phyloP scores from a whole-genome alignment of 495 filamentous ascomycete genomes.

The Aspergillus sclerotiicarbonarius region DNA sequence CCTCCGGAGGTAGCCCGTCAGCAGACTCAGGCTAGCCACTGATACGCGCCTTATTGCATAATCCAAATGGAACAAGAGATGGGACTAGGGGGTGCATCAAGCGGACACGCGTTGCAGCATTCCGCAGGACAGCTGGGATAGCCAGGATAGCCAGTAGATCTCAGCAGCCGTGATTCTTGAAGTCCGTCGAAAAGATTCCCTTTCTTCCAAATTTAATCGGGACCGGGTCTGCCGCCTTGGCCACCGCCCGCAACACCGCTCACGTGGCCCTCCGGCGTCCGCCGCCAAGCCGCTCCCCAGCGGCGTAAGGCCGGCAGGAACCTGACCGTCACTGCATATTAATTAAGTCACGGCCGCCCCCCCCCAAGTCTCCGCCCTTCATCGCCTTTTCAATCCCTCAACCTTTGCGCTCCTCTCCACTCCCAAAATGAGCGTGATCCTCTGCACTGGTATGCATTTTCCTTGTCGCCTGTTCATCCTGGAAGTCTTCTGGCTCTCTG shows the following conservation, averaged over 20 bases:
- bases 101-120: too few relatives aligned
- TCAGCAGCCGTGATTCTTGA: not conserved
- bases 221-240: slow-evolving; percentile 2
- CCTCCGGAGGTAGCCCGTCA: not conserved
- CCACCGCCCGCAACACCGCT: slow-evolving; percentile 22
- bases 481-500: not conserved
- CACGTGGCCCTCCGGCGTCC: slow-evolving; percentile 6
- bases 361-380: slow-evolving; percentile 1
- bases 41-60: slow-evolving; percentile 1
- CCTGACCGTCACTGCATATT: not conserved
- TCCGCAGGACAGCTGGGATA: not conserved
- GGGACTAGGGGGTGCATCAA: too few relatives aligned
- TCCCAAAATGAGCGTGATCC: slow-evolving; percentile 75
- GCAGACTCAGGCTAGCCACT: not conserved
- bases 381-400: slow-evolving; percentile 2
- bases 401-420: not conserved
- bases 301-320: slow-evolving; percentile 23
- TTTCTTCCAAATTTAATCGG: not conserved
- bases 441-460: slow-evolving; percentile 71
- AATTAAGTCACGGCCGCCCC: not conserved
- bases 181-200: not conserved
- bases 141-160: not conserved
- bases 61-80: not conserved
- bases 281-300: not conserved
- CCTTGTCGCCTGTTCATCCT: not conserved